Conservation (phyloP, 805 yeast genomes). For the Schwanniomyces vanrijiae region DNA sequence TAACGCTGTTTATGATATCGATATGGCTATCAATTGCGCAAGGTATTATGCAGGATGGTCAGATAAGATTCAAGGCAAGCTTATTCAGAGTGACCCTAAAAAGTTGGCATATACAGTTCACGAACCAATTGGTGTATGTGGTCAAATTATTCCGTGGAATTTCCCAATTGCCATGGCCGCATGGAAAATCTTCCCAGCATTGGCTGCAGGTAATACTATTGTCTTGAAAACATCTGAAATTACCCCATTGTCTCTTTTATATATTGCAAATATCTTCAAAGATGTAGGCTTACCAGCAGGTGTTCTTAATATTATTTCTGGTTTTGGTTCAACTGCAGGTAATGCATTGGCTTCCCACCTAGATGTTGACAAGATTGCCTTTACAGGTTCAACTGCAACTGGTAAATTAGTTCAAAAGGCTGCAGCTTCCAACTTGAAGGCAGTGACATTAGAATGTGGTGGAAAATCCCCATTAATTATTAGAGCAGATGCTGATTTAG, state of each 20-base stretch:
- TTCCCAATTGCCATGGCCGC: slow-evolving; percentile 61
- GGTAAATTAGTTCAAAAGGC: slow-evolving; percentile 63
- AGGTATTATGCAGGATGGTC: slow-evolving; percentile 65
- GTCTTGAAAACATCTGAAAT: slow-evolving; percentile 74
- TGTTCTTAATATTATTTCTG: slow-evolving; percentile 69
- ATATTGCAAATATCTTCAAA: slow-evolving; percentile 55
- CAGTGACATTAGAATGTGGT: slow-evolving; percentile 69
- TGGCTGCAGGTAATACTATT: slow-evolving; percentile 75
- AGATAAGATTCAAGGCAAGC: slow-evolving; percentile 52
- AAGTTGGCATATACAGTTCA: slow-evolving; percentile 67
- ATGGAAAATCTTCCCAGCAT: slow-evolving; percentile 83
- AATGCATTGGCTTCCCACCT: slow-evolving; percentile 61
- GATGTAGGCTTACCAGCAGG: slow-evolving; percentile 79
- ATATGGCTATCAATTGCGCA: slow-evolving; percentile 44
- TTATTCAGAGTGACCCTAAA: slow-evolving; percentile 43
- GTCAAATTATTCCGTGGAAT: slow-evolving; percentile 49
- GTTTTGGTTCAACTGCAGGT: slow-evolving; percentile 71
- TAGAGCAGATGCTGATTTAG: slow-evolving; percentile 62
- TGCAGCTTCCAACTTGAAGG: slow-evolving; percentile 62
- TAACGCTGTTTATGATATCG: slow-evolving; percentile 52
- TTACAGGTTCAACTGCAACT: slow-evolving; percentile 66
- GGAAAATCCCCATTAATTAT: slow-evolving; percentile 69
- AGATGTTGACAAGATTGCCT: slow-evolving; percentile 58
- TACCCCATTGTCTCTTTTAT: slow-evolving; percentile 69
- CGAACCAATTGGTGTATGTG: slow-evolving; percentile 52